Conservation (phyloP, 169 alveolate genomes). For the Eimeria sp. region DNA sequence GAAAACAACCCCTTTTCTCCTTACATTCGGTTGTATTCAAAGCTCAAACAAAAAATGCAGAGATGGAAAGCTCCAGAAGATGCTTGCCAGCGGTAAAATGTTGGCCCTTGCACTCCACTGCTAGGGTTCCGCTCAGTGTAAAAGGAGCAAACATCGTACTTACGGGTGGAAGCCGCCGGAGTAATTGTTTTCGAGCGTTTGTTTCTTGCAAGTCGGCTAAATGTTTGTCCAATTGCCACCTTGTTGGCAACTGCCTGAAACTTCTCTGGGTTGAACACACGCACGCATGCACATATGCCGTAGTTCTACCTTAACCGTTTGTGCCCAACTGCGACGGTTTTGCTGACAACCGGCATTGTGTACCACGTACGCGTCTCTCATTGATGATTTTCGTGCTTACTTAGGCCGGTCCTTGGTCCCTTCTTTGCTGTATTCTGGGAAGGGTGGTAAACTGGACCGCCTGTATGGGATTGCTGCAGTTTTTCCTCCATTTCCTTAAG, state of each 20-base stretch:
- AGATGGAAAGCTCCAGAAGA: neutral
- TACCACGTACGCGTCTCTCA: neutral
- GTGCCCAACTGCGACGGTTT: neutral
- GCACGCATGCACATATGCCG: neutral
- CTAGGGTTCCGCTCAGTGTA: neutral
- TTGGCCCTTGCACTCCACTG: neutral
- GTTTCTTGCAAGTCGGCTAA: slow-evolving; percentile 53
- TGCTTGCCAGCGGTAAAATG: neutral
- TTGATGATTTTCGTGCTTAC: slow-evolving; percentile 4
- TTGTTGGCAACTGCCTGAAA: slow-evolving; percentile 67
- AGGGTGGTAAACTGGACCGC: neutral
- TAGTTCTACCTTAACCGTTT: neutral
- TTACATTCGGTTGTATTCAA: neutral
- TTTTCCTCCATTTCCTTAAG: slow-evolving; percentile 18
- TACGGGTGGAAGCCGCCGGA: slow-evolving; percentile 34
- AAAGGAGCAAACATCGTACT: neutral
- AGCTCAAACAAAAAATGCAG: neutral
- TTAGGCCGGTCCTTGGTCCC: slow-evolving; percentile 16
- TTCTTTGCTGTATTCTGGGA: slow-evolving; percentile 6
- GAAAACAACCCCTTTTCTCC: neutral
- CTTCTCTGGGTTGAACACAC: slow-evolving; percentile 20
- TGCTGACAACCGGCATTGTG: neutral
- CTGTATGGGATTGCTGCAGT: slow-evolving; percentile 42
- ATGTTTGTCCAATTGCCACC: slow-evolving; percentile 59
- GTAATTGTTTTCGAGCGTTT: slow-evolving; percentile 41